These are phyloP conservation scores for Salvia splendens DNA, from an alignment of 257 asterid genomes.

Conservation along the genomic window DNA sequence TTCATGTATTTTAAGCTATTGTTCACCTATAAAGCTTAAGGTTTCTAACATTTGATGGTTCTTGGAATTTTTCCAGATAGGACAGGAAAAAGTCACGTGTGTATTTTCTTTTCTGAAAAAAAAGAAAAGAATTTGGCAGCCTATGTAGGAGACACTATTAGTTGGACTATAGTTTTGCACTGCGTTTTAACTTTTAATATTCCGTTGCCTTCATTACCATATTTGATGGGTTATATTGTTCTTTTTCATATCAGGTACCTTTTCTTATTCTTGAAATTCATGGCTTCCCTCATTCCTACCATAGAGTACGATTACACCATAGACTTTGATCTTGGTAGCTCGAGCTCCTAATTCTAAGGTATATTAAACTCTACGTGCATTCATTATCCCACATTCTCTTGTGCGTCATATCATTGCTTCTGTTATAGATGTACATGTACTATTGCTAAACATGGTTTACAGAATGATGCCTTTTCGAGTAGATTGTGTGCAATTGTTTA, in stretches of 20 bases:
- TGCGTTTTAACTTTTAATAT: neutral
- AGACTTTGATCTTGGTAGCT: slow-evolving; percentile 96
- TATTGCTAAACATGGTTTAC: neutral
- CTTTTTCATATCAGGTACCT: slow-evolving; percentile 47
- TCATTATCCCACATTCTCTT: neutral
- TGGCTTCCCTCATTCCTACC: slow-evolving; percentile 91
- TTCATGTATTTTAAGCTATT: neutral
- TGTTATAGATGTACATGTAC: neutral
- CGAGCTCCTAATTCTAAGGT: slow-evolving; percentile 57
- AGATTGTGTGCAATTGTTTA: neutral
- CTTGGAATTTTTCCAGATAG: neutral
- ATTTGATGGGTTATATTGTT: neutral
- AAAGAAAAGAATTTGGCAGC: neutral
- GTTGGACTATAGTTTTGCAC: neutral
- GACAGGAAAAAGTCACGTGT: neutral
- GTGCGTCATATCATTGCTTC: neutral
- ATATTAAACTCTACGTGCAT: neutral
- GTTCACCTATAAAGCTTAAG: neutral
- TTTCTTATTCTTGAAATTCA: slow-evolving; percentile 64
- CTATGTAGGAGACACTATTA: neutral
- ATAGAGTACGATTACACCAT: slow-evolving; percentile 93
- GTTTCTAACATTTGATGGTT: neutral
- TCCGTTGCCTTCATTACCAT: neutral
- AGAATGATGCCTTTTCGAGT: neutral
- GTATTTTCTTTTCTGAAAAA: too few relatives aligned